Base-by-base conservation (phyloP, 169 alveolate species). In the Eimeria tenella region DNA sequence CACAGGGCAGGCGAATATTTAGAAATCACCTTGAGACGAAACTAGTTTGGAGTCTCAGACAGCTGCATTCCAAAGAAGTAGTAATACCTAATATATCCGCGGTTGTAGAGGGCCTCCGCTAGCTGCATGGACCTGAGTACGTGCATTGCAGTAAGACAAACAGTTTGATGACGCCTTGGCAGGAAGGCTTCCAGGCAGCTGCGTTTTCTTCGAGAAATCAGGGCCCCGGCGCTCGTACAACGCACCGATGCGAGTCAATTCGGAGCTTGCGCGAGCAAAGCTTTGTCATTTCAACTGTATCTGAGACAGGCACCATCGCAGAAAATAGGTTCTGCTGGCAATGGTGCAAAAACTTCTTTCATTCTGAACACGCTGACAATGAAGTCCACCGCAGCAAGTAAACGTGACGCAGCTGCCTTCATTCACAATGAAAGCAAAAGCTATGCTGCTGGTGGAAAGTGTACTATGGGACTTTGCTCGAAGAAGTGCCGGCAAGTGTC, bases 31-130 rank as follows among this genome's bases (percentile, higher is more conserved):
- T 15, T n/a, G 15, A 15, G 50, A 74, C 3, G 86, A 74, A 15
- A 63, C 74, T n/a, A 63, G 23, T 63, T n/a, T 63, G n/a, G 23
- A 31, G 42, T 31, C 42, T 31, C 42, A 31, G 42, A 31, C 2
- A 31, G 42, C 42, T 31, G 42, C 42, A 31, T 31, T 31, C 42
- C 42, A 31, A 31, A 31, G 42, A 13, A n/a, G 25, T 17, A 15
- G 52, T 31, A 62, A 87, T 56, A 94, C 96, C 96, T 94, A 49
- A 95, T 93, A 49, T 63, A 62, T 50, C 96, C 96, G 90, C 97
- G 97, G 84, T 97, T 97, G 97, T 99, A 99, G 25, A 99, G 97
- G 62, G 97, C 97, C 95, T 99, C 99, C 77, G 99, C 99, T 3
- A 99, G 95, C 63, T 97, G 98, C 99, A 99, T 98, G 70, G 99